Percentiles rank a stretch among this genome's conserved stretches.
Conservation (phyloP, 768 basidiomycete species). For the Cystofilobasidium macerans region DNA sequence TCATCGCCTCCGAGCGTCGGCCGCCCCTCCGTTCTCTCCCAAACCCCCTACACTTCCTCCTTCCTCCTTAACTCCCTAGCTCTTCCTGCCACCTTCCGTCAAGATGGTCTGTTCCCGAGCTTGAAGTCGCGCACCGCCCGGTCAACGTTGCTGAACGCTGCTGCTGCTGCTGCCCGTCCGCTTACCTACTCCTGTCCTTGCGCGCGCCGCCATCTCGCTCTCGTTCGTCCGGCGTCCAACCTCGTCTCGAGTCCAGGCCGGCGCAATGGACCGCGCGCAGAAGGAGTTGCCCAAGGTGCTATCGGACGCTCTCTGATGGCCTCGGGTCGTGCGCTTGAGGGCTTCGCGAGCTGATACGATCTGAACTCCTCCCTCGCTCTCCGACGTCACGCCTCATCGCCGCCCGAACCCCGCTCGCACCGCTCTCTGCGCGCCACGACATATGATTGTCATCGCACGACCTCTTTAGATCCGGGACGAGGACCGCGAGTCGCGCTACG, state of each 20-base stretch:
- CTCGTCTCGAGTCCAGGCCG: constrained; percentile 56
- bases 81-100: too few species aligned
- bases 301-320: constrained; percentile 11
- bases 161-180: too few species aligned
- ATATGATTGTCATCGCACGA: neutral
- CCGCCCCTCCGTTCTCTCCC: too few species aligned
- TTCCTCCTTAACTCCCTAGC: too few species aligned
- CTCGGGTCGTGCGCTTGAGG: too few species aligned
- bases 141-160: too few species aligned
- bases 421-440: neutral
- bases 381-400: too few species aligned
- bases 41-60: too few species aligned
- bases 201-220: neutral
- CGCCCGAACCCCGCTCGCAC: neutral
- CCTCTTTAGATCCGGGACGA: constrained; percentile 61
- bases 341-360: neutral
- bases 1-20: too few species aligned
- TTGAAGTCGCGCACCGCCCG: too few species aligned
- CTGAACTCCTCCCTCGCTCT: neutral
- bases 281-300: constrained; percentile 59
- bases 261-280: constrained; percentile 83
- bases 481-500: constrained; percentile 58
- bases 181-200: too few species aligned
- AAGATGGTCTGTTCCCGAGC: too few species aligned
- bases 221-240: neutral